phyloP scores from a whole-genome alignment of 495 filamentous ascomycete species.

The Aspergillus kassunensis region DNA sequence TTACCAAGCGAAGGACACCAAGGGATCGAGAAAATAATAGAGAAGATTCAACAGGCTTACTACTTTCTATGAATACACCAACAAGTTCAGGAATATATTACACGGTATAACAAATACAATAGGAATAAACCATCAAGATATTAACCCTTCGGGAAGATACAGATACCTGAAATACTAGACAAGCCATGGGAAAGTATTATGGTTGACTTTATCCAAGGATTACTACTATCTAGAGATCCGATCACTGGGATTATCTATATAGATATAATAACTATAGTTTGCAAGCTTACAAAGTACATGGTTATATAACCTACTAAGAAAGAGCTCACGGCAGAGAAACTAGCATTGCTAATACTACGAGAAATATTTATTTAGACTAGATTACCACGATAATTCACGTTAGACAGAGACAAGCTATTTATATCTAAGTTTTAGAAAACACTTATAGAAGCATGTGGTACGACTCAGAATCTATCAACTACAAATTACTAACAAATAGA shows the following conservation, averaged over 20 bases:
- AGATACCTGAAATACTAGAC: not conserved
- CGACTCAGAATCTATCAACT: not conserved
- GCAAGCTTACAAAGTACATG: not conserved
- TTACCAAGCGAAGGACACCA: not conserved
- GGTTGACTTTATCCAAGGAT: not conserved
- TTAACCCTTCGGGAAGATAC: not conserved
- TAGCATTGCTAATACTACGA: not conserved
- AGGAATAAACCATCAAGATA: not conserved
- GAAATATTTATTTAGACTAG: not conserved
- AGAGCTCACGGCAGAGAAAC: not conserved
- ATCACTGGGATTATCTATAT: not conserved
- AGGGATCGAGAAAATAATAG: not conserved
- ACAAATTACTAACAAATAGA: not conserved
- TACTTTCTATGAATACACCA: not conserved
- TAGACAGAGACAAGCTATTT: not conserved
- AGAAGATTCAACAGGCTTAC: not conserved
- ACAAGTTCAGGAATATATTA: not conserved
- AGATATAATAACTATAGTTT: not conserved
- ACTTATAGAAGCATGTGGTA: not conserved
- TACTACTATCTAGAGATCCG: not conserved
- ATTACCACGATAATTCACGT: not conserved
- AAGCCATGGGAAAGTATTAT: not conserved
- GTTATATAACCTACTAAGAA: not conserved
- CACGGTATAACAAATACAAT: not conserved
- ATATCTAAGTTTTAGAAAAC: not conserved